Conservation (phyloP, 1,139 yeast genomes). For the Candida neerlandica region DNA sequence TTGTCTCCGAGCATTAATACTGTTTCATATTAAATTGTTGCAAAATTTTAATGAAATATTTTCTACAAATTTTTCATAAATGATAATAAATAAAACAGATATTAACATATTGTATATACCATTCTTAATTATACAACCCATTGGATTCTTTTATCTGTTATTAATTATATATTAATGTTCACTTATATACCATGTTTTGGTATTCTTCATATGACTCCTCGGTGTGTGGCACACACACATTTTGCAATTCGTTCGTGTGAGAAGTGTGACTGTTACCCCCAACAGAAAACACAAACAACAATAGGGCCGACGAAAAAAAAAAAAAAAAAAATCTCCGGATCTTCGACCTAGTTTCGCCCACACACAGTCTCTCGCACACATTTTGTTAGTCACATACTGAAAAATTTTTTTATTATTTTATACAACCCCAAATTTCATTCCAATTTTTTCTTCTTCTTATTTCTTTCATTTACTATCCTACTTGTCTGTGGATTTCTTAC, state of each 20-base stretch:
- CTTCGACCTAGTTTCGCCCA: neutral
- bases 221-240: too few species aligned
- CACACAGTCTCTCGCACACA: neutral
- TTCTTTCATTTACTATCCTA: neutral
- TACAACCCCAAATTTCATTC: neutral
- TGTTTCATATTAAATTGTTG: neutral
- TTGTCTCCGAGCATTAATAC: neutral
- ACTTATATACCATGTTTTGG: neutral
- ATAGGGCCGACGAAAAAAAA: neutral
- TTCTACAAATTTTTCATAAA: neutral
- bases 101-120: too few species aligned
- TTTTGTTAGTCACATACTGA: neutral
- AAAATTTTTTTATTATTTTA: slow-evolving; percentile 2
- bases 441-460: neutral
- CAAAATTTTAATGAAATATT: neutral
- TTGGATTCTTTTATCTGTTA: too few species aligned
- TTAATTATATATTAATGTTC: too few species aligned
- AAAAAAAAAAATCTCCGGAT: neutral
- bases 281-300: neutral
- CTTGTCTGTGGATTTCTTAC: slow-evolving; percentile 2
- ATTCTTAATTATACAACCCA: too few species aligned
- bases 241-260: too few species aligned
- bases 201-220: neutral
- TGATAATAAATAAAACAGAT: too few species aligned
- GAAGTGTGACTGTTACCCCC: neutral